Evolutionary conservation across 768 basidiomycete genomes (phyloP).

Genomic region (Mycena leptocephala): DNA sequence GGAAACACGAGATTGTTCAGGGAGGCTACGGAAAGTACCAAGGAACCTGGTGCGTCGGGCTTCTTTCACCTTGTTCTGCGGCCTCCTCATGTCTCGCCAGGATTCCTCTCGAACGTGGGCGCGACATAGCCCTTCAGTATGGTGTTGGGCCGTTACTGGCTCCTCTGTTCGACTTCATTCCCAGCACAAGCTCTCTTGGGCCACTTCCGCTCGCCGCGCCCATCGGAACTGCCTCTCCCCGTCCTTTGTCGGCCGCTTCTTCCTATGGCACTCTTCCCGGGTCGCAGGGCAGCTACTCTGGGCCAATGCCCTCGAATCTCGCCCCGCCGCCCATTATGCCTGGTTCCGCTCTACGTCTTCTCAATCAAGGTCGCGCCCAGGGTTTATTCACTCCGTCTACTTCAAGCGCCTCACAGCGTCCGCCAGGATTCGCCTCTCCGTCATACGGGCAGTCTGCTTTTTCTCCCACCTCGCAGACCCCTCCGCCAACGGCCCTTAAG

Average conservation of each 20-base stretch:
- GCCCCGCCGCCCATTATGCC: constrained; percentile 92
- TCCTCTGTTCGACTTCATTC: constrained; percentile 95
- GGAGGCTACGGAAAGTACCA: constrained; percentile 99
- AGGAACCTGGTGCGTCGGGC: constrained; percentile 88
- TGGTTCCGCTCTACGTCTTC: constrained; percentile 86
- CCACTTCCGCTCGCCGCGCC: constrained; percentile 73
- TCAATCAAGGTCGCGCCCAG: constrained; percentile 90
- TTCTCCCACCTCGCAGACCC: constrained; percentile 62
- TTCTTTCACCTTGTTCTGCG: constrained; percentile 12
- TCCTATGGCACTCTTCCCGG: constrained; percentile 72
- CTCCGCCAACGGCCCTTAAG: constrained; percentile 70
- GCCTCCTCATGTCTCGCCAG: constrained; percentile 56
- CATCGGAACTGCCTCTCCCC: constrained; percentile 67
- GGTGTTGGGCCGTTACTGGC: constrained; percentile 91
- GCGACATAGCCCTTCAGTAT: constrained; percentile 93
- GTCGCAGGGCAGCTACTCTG: constrained; percentile 61
- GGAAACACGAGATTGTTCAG: constrained; percentile 98
- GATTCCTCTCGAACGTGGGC: constrained; percentile 96
- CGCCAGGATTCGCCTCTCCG: constrained; percentile 69
- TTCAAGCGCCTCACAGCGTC: constrained; percentile 66
- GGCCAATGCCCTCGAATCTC: constrained; percentile 67
- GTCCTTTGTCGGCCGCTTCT: constrained; percentile 79
- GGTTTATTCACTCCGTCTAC: constrained; percentile 91
- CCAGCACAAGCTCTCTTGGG: constrained; percentile 79
- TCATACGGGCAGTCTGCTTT: constrained; percentile 68